These are phyloP conservation scores for Nephelium lappaceum DNA, from an alignment of 345 rosid species.

Conservation along the genomic window DNA sequence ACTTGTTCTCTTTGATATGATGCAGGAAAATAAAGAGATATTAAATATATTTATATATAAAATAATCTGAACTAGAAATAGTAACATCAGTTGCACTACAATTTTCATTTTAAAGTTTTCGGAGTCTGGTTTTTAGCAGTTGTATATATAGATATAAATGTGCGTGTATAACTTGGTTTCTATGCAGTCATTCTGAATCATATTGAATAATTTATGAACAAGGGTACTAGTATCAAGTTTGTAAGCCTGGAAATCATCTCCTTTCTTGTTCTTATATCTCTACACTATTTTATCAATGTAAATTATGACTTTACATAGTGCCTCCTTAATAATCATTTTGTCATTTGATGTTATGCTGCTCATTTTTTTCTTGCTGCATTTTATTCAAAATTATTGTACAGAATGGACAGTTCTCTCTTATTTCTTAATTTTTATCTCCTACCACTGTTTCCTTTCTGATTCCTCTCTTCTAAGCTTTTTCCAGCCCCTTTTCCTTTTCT, in stretches of 20 bases:
- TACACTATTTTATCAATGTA: background rate
- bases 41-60: background rate
- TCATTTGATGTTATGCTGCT: background rate
- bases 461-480: background rate
- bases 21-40: background rate
- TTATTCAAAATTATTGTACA: background rate
- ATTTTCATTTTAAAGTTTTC: background rate
- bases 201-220: background rate
- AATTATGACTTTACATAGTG: background rate
- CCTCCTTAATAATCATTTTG: background rate
- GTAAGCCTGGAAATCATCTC: background rate
- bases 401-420: background rate
- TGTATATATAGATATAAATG: background rate
- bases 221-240: background rate
- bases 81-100: background rate
- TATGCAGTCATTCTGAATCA: background rate
- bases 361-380: background rate
- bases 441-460: background rate
- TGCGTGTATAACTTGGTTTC: background rate
- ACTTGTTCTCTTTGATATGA: too few relatives aligned
- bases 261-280: background rate
- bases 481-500: background rate
- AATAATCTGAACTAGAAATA: background rate
- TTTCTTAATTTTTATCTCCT: background rate
- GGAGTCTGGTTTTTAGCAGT: background rate